Percentiles rank a stretch among this genome's conserved stretches.
Conservation (phyloP, 2,329 filamentous ascomycete genomes). For the Ceratocystis papillata region DNA sequence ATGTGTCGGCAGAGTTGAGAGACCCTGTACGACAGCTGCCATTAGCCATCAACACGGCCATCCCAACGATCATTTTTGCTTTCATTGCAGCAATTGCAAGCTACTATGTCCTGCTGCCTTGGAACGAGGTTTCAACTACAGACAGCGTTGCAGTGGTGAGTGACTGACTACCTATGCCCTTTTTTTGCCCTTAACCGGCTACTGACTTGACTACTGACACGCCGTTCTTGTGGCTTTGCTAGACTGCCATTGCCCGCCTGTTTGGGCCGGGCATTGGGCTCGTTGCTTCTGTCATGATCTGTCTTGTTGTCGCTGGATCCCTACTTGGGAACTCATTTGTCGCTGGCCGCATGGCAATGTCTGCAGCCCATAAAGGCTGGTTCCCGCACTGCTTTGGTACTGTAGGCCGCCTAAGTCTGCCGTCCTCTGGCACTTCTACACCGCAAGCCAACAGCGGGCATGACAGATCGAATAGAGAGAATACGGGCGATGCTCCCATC, state of each 20-base stretch:
- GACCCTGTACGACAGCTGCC: conserved; percentile 45
- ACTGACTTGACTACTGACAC: neutral
- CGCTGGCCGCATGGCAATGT: conserved; percentile 49
- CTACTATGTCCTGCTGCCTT: conserved; percentile 53
- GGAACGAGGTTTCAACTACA: conserved; percentile 46
- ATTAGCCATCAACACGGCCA: conserved; percentile 49
- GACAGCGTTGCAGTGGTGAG: conserved; percentile 53
- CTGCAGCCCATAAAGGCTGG: conserved; percentile 45
- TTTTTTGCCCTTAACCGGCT: neutral
- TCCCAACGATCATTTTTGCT: conserved; percentile 48
- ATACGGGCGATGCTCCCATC: conserved; percentile 40
- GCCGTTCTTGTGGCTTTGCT: neutral
- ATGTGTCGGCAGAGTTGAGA: conserved; percentile 44
- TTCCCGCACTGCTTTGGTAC: conserved; percentile 38
- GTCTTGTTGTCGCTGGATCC: conserved; percentile 50
- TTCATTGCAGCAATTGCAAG: conserved; percentile 51
- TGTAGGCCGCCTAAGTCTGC: conserved; percentile 37
- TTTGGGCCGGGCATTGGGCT: conserved; percentile 45
- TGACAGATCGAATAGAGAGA: conserved; percentile 5
- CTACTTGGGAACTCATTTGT: conserved; percentile 54
- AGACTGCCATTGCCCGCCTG: conserved; percentile 47
- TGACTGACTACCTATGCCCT: conserved; percentile 14
- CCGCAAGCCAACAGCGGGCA: conserved; percentile 6
- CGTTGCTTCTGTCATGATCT: conserved; percentile 45
- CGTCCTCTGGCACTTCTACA: conserved; percentile 21